These are phyloP conservation scores for Rosa lucieae DNA, from an alignment of 306 rosid genomes.

Conservation along the genomic window DNA sequence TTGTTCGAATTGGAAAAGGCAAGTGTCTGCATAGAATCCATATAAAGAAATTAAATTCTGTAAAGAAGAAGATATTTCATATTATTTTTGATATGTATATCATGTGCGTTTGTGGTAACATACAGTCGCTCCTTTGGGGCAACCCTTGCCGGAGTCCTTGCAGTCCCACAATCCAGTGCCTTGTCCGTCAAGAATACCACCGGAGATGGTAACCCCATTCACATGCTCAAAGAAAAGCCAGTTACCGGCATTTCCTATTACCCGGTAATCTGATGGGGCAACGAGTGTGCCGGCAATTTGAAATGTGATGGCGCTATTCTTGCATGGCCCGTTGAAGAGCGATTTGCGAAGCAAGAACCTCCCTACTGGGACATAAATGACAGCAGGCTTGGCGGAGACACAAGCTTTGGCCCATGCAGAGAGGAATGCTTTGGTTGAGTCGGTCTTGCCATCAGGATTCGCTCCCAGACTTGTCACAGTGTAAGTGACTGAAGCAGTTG, in stretches of 20 bases:
- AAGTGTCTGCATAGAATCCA: conserved; percentile 38
- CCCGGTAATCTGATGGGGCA: conserved; percentile 41
- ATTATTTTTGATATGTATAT: not conserved
- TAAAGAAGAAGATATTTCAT: not conserved
- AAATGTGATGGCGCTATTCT: conserved; percentile 27
- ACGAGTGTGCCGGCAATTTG: conserved; percentile 42
- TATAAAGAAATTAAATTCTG: not conserved
- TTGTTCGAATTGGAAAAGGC: conserved; percentile 38
- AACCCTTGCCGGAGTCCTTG: conserved; percentile 41
- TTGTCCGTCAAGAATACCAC: conserved; percentile 49
- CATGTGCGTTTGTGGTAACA: not conserved
- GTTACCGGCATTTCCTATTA: conserved; percentile 30
- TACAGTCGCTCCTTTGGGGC: conserved; percentile 58
- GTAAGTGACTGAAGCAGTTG: conserved; percentile 3
- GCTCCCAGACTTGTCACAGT: conserved; percentile 39
- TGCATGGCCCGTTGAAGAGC: conserved; percentile 47
- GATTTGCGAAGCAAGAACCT: conserved; percentile 32
- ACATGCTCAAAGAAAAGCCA: conserved; percentile 40
- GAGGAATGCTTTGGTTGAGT: conserved; percentile 33
- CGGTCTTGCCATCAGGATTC: conserved; percentile 30
- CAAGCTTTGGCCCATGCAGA: conserved; percentile 46
- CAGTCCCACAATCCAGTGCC: conserved; percentile 49
- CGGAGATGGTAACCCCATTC: conserved; percentile 42
- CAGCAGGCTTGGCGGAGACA: conserved; percentile 23
- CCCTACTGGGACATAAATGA: conserved; percentile 48